A percentile compares a stretch with the other conserved stretches of the same genome.
Evolutionary conservation across 1,284 basidiomycete species (phyloP).

Genomic region (Cutaneotrichosporon mucoides): DNA sequence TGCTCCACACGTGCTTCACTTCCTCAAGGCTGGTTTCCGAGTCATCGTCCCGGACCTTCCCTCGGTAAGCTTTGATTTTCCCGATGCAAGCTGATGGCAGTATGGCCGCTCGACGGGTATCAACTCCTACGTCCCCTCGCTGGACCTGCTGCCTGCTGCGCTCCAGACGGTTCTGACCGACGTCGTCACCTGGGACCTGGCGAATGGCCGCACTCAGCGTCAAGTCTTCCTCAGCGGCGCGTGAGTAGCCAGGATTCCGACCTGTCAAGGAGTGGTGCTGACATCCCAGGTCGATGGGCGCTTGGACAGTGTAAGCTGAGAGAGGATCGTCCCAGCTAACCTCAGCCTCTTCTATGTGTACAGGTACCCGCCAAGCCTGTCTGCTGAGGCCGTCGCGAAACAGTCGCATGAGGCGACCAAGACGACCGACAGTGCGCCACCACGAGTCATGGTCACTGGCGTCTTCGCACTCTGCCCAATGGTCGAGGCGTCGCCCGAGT

Average conservation of each 20-base stretch:
- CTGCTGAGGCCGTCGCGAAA: conserved; percentile 18
- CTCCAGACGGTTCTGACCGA: conserved; percentile 52
- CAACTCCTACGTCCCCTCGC: conserved; percentile 51
- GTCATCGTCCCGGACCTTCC: conserved; percentile 54
- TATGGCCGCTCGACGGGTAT: conserved; percentile 50
- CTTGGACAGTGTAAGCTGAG: conserved; percentile 28
- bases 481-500: conserved; percentile 50
- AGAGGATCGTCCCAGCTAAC: not conserved
- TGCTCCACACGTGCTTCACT: conserved; percentile 49
- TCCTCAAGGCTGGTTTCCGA: conserved; percentile 52
- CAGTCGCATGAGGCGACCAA: not conserved
- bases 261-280: conserved; percentile 4
- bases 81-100: conserved; percentile 21
- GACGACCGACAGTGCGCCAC: conserved; percentile 1
- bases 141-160: conserved; percentile 49
- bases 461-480: conserved; percentile 50
- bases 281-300: conserved; percentile 26
- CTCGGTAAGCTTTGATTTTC: conserved; percentile 31
- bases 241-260: conserved; percentile 25
- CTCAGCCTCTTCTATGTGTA: conserved; percentile 41
- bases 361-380: conserved; percentile 40
- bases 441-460: conserved; percentile 41
- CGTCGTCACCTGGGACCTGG: conserved; percentile 41
- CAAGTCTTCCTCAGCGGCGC: conserved; percentile 51
- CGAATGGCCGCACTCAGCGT: conserved; percentile 33